Percentiles rank a stretch among this genome's conserved stretches.
Conservation (phyloP, 345 rosid species). For the Syzygium aromaticum region DNA sequence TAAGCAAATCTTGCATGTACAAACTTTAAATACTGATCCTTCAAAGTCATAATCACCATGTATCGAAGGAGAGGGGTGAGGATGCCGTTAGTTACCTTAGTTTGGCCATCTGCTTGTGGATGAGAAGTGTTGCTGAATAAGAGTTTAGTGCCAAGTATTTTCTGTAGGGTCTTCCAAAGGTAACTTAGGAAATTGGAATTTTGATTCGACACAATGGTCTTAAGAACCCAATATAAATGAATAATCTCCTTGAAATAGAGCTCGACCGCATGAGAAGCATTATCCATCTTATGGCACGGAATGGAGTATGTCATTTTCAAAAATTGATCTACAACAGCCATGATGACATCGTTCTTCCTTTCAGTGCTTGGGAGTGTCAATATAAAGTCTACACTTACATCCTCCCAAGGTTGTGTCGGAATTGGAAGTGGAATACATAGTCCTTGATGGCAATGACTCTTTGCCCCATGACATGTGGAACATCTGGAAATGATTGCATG, state of each 20-base stretch:
- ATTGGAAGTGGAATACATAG: neutral
- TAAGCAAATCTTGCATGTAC: too few species aligned
- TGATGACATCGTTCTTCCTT: neutral
- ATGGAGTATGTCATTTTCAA: too few species aligned
- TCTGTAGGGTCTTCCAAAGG: too few species aligned
- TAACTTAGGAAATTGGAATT: neutral
- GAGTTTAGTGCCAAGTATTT: too few species aligned
- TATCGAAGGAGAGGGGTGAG: too few species aligned
- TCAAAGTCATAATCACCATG: too few species aligned
- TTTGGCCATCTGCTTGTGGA: neutral
- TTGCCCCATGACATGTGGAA: neutral
- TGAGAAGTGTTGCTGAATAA: neutral
- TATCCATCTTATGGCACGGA: neutral
- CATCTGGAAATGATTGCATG: neutral
- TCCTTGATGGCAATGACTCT: neutral
- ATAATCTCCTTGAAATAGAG: neutral
- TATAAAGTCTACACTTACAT: neutral
- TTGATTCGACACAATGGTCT: too few species aligned
- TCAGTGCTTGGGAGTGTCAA: neutral
- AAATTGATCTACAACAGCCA: too few species aligned
- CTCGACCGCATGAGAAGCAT: neutral
- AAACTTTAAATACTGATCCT: too few species aligned
- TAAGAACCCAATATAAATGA: neutral
- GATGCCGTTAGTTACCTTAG: too few species aligned
- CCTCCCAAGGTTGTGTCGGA: neutral